Evolutionary conservation across 768 basidiomycete genomes (phyloP), one percentile per base, ranked within the genome.

Genomic region (Butyriboletus loyo): DNA sequence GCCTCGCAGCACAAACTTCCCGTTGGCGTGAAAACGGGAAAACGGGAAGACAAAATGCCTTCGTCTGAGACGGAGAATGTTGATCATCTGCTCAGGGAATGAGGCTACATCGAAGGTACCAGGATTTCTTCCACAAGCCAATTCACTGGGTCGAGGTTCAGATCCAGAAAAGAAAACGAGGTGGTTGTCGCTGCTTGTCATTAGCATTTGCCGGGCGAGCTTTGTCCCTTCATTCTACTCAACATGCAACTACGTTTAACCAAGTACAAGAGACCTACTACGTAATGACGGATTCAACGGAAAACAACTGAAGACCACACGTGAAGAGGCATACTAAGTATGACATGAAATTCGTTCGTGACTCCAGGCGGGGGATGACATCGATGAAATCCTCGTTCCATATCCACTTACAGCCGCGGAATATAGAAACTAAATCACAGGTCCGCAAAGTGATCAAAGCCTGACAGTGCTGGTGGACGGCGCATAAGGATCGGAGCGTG

Each of bases 51-150:
- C 21, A 27, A 40, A 21, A 25, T 6, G 34, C 25, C 44, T 44
- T 43, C 41, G 13, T 24, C 32, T 32, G n/a, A n/a, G n/a, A 54
- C 55, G 52, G 52, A 60, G 55, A 48, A 25, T 52, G 61, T 37
- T 52, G 10, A 2, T 54, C 45, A 44, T 71, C 52, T 70, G 10
- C 66, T 61, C 66, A 70, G 65, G 66, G 67, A 71, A 71, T 67
- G 67, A 71, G 69, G 62, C 70, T 41, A 31, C 56, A 48, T 22
- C 56, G 43, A 52, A 53, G 64, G 59, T 46, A 28, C 25, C 32
- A 35, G 36, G 3, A 8, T 11, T 45, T 58, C 58, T 50, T 53
- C 58, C 50, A 49, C 48, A 43, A 60, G 70, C 66, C 60, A 69
- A 66, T 65, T 58, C 49, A 67, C 69, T 66, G 67, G 69, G 58